Conservation (phyloP, 2,329 filamentous ascomycete genomes). For the Cytospora mali region DNA sequence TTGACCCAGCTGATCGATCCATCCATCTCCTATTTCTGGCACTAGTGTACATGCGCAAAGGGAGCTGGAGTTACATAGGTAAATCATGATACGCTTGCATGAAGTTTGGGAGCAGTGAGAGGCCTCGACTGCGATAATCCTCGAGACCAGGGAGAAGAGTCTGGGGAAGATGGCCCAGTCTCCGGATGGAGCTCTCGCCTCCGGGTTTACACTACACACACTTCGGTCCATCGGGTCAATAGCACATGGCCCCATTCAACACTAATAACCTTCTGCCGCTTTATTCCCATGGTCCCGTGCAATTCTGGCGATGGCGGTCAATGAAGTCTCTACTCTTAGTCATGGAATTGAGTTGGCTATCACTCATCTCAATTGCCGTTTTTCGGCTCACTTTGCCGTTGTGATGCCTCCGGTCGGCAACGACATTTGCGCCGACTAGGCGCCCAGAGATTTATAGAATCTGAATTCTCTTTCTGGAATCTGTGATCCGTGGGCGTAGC, state of each 20-base stretch:
- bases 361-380: not conserved
- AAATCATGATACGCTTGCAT: not conserved
- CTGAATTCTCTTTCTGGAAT: not conserved
- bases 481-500: not conserved
- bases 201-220: no score
- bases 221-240: not conserved
- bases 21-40: no score
- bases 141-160: not conserved
- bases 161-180: no score
- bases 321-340: conserved; percentile 7
- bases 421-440: not conserved
- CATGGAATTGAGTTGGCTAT: conserved; percentile 5
- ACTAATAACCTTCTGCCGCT: not conserved
- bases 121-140: not conserved
- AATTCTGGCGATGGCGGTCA: conserved; percentile 19
- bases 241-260: not conserved
- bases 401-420: not conserved
- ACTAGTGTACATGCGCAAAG: no score
- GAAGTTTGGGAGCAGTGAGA: not conserved
- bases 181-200: no score
- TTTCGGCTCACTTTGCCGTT: not conserved
- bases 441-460: not conserved
- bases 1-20: not conserved
- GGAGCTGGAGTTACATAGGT: no score
- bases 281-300: conserved; percentile 7